phyloP scores from a whole-genome alignment of 495 filamentous ascomycete species.

The Cenococcum geophilum region DNA sequence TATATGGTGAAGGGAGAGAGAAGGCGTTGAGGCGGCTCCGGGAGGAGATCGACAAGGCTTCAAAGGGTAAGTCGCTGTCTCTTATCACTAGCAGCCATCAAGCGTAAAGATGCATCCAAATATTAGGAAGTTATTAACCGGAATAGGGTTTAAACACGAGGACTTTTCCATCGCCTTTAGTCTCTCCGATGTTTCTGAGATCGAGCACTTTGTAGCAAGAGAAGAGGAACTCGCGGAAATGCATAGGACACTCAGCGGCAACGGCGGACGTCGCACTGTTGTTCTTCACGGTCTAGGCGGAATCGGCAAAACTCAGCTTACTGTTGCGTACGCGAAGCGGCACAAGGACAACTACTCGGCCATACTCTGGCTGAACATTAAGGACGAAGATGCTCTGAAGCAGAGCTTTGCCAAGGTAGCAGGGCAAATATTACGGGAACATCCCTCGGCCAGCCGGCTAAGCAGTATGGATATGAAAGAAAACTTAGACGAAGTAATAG shows the following conservation, averaged over 20 bases:
- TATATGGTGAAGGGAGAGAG: slow-evolving; percentile 16
- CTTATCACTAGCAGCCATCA: background rate
- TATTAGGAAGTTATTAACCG: slow-evolving; percentile 1
- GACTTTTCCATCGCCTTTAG: slow-evolving; percentile 9
- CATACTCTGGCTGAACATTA: slow-evolving; percentile 16
- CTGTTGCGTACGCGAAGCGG: slow-evolving; percentile 9
- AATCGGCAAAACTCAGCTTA: slow-evolving; percentile 17
- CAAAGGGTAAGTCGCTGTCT: slow-evolving; percentile 9
- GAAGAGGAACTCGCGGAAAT: slow-evolving; percentile 18
- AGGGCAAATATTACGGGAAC: background rate
- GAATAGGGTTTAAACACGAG: slow-evolving; percentile 6
- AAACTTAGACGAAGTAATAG: slow-evolving; percentile 21
- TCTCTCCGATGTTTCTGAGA: slow-evolving; percentile 12
- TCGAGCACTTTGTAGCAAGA: slow-evolving; percentile 19
- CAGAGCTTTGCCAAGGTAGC: slow-evolving; percentile 5
- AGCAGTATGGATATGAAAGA: background rate
- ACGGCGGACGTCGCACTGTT: slow-evolving; percentile 3
- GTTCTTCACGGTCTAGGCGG: slow-evolving; percentile 17
- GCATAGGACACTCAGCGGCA: slow-evolving; percentile 9
- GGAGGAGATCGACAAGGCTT: slow-evolving; percentile 17
- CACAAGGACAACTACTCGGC: slow-evolving; percentile 12
- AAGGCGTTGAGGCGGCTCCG: slow-evolving; percentile 11
- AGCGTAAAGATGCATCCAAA: background rate
- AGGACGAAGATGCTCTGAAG: slow-evolving; percentile 11
- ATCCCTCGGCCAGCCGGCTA: slow-evolving; percentile 5